phyloP scores from a whole-genome alignment of 176 grass and related monocot genomes.

The Oryza glumipatula region DNA sequence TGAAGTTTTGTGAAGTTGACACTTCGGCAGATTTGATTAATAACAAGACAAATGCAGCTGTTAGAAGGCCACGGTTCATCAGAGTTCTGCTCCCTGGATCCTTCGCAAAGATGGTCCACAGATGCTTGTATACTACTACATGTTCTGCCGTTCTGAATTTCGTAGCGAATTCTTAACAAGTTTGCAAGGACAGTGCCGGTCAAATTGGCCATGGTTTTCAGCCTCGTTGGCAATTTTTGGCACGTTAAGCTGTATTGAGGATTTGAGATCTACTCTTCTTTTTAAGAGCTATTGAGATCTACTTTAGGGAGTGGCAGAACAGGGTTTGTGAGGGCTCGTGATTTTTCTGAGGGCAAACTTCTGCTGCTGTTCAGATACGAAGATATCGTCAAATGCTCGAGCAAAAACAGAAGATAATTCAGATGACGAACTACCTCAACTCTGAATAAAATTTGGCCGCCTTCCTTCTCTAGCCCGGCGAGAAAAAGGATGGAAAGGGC shows the following conservation, averaged over 20 bases:
- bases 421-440: no score
- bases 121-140: background rate
- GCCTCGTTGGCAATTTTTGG: slow-evolving; percentile 33
- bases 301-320: background rate
- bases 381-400: slow-evolving; percentile 28
- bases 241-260: background rate
- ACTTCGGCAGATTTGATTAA: background rate
- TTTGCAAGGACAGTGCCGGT: background rate
- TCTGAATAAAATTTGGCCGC: no score
- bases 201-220: slow-evolving; percentile 9
- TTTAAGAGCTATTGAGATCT: background rate
- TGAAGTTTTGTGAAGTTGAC: background rate
- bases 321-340: slow-evolving; percentile 16
- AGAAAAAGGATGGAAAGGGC: no score
- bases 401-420: background rate
- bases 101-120: slow-evolving; percentile 2
- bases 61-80: slow-evolving; percentile 9
- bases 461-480: no score
- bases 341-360: slow-evolving; percentile 14
- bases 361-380: slow-evolving; percentile 42
- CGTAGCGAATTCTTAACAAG: background rate
- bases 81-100: background rate
- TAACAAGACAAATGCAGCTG: background rate
- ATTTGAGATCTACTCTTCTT: background rate
- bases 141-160: background rate